Base-by-base conservation (phyloP, 768 basidiomycete species). In the Tricholoma hemisulphureum region DNA sequence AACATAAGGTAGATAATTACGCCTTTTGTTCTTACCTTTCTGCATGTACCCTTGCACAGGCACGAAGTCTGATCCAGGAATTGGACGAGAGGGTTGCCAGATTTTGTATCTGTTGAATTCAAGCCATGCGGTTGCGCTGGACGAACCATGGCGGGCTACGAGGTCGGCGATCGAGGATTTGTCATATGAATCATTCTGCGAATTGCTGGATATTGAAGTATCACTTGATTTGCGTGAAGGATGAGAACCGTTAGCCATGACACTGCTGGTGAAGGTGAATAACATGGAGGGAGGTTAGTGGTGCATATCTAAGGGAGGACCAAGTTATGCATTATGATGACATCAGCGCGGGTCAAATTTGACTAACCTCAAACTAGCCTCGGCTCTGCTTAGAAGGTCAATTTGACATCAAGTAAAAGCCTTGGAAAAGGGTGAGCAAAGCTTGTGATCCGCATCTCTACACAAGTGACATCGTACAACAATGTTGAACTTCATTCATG, bases 101-200 rank as follows among this genome's bases (percentile, higher is more conserved):
- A 85, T 69, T 50, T 69, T 66, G 67, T 77, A 80, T 67, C 84
- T 69, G 67, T 80, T 80, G 62, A 80, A 74, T 65, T 91, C 87
- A 8, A 88, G 76, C 87, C 87, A 90, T 8, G 86, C 82, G 0
- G 87, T 90, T 39, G 87, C 81, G 53, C 83, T 83, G 6, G 85
- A 83, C 31, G 87, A 86, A 16, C 87, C 87, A 61, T 89, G 83
- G 51, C 77, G 74, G 4, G 86, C 86, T 46, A 88, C 82, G 60
- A 89, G 76, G 39, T 79, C 74, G 18, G 80, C 75, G 51, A 85
- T 69, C 16, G 65, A 57, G 16, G 67, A 61, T 59, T 70, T 75
- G 56, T 69, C 68, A 24, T n/a, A 67, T 28, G 53, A 34, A 28
- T 18, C 23, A 5, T 23, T 45, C 20, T 43, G 20, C 1, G 41